A percentile compares a stretch with the other conserved stretches of the same genome.
Conservation (phyloP, 2,329 filamentous ascomycete species). For the Verticillium dahliae region DNA sequence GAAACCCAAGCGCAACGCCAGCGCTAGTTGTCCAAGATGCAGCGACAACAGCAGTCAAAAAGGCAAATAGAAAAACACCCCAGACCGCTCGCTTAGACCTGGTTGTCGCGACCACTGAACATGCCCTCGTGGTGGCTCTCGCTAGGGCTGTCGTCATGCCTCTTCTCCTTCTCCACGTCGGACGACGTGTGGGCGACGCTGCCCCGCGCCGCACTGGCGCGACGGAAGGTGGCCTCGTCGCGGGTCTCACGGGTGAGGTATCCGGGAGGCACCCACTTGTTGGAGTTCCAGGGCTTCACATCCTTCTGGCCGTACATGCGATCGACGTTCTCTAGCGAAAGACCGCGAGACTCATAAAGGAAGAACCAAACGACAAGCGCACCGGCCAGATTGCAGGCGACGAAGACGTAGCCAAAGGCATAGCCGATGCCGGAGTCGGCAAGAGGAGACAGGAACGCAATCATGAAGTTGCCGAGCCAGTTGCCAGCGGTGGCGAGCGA, state of each 20-base stretch:
- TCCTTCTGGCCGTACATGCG: conserved; percentile 56
- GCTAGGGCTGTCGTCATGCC: not conserved
- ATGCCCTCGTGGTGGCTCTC: not conserved
- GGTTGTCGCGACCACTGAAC: not conserved
- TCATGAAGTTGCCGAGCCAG: conserved; percentile 59
- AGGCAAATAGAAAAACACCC: not conserved
- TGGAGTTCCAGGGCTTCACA: conserved; percentile 56
- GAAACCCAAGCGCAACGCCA: not conserved
- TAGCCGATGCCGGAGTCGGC: conserved; percentile 57
- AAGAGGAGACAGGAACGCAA: conserved; percentile 63
- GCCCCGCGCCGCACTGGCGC: conserved; percentile 11
- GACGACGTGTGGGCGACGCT: not conserved
- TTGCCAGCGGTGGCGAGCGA: conserved; percentile 48
- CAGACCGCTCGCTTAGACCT: not conserved
- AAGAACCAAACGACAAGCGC: conserved; percentile 61
- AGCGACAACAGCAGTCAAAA: not conserved
- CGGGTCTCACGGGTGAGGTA: conserved; percentile 32
- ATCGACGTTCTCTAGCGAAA: conserved; percentile 66
- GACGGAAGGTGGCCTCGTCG: conserved; percentile 18
- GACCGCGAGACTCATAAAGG: conserved; percentile 57
- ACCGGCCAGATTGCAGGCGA: conserved; percentile 52
- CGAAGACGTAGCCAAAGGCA: conserved; percentile 60
- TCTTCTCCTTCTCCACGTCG: not conserved
- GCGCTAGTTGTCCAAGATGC: not conserved
- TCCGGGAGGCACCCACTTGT: conserved; percentile 43